A percentile compares a stretch with the other conserved stretches of the same genome.
Evolutionary conservation across 2,329 filamentous ascomycete species (phyloP).

Genomic region (Aspergillus fijiensis): DNA sequence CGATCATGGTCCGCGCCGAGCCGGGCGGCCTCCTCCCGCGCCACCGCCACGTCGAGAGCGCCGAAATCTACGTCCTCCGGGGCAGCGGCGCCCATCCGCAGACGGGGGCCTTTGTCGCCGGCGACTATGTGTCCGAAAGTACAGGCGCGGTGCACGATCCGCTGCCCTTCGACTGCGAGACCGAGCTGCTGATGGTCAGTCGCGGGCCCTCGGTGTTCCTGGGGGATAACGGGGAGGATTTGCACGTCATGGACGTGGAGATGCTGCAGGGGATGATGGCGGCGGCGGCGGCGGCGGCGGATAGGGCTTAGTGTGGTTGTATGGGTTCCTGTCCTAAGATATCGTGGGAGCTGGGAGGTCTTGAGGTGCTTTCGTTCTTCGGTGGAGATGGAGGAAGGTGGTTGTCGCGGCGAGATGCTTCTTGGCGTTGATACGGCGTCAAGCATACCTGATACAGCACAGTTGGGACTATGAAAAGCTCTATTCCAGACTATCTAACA

Average conservation of each 20-base stretch:
- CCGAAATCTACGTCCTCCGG: slow-evolving; percentile 13
- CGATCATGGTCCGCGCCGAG: slow-evolving; percentile 11
- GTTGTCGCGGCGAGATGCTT: too few species aligned
- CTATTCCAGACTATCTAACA: too few species aligned
- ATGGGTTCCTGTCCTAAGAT: too few species aligned
- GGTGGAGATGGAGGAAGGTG: too few species aligned
- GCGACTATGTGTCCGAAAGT: slow-evolving; percentile 9
- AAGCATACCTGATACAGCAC: too few species aligned
- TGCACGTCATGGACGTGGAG: slow-evolving; percentile 7
- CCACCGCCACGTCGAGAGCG: slow-evolving; percentile 11
- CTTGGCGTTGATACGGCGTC: too few species aligned
- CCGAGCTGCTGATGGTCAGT: slow-evolving; percentile 12
- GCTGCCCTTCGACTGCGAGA: slow-evolving; percentile 6
- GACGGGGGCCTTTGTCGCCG: background rate
- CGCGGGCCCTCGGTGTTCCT: slow-evolving; percentile 10
- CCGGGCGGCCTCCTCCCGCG: slow-evolving; percentile 9
- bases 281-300: background rate
- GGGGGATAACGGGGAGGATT: slow-evolving; percentile 4
- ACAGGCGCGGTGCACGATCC: slow-evolving; percentile 10
- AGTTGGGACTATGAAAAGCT: too few species aligned
- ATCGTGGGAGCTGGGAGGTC: too few species aligned
- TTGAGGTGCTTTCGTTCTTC: too few species aligned
- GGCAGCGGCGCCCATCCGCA: slow-evolving; percentile 6
- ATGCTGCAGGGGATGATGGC: background rate
- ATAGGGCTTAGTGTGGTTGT: too few species aligned